Percentiles rank a stretch among this genome's conserved stretches.
Conservation (phyloP, 2,329 filamentous ascomycete species). For the Fusarium goolgardi region DNA sequence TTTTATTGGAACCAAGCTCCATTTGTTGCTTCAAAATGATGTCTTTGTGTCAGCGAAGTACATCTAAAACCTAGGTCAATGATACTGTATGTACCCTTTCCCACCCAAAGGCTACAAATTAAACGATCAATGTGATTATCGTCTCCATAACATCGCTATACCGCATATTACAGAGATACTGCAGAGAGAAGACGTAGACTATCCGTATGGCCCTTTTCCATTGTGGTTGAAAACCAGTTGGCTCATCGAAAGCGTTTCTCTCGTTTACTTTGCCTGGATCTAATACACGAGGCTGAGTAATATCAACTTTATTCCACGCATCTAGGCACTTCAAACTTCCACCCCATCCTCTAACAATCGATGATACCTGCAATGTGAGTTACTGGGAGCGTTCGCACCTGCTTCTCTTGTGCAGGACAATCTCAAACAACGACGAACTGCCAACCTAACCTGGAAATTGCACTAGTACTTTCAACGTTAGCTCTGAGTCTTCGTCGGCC, state of each 20-base stretch:
- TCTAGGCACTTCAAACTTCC: neutral
- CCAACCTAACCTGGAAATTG: constrained; percentile 14
- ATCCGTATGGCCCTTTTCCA: neutral
- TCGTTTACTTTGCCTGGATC: neutral
- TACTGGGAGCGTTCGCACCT: constrained; percentile 8
- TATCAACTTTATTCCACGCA: neutral
- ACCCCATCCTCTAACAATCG: neutral
- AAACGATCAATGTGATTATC: neutral
- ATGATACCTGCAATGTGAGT: neutral
- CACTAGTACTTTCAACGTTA: constrained; percentile 17
- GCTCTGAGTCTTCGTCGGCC: constrained; percentile 8
- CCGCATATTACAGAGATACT: neutral
- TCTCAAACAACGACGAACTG: constrained; percentile 26
- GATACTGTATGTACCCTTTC: neutral
- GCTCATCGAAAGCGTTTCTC: neutral
- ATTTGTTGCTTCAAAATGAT: neutral
- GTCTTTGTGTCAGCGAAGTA: neutral
- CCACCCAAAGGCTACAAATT: neutral
- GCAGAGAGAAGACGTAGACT: too few species aligned
- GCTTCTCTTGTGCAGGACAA: constrained; percentile 3
- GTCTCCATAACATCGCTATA: neutral
- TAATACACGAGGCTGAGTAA: neutral
- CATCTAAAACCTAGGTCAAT: neutral
- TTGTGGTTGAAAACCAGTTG: neutral
- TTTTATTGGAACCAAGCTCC: neutral